Percentiles rank a stretch among this genome's conserved stretches.
Evolutionary conservation across 2,329 filamentous ascomycete species (phyloP).

Genomic region (Apiospora rasikravindrae): DNA sequence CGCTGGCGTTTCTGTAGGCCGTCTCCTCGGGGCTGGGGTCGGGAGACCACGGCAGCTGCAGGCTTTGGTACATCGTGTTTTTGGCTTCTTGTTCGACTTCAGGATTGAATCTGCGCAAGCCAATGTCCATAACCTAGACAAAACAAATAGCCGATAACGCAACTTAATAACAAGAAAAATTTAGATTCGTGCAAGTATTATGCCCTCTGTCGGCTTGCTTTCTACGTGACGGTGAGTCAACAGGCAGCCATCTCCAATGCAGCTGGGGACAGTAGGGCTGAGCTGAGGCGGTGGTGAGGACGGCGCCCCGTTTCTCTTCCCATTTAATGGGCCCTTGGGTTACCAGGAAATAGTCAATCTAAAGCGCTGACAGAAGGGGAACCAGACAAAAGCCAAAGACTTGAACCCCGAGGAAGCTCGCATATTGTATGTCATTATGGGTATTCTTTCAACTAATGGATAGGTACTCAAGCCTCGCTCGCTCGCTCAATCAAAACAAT

Average conservation of each 20-base stretch:
- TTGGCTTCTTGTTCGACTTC: not conserved
- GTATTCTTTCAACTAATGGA: not conserved
- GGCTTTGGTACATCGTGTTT: not conserved
- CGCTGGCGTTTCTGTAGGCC: not conserved
- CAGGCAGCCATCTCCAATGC: not conserved
- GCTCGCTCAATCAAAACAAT: not conserved
- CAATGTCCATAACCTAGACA: not conserved
- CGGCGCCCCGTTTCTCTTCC: not conserved
- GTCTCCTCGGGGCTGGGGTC: slow-evolving; percentile 3
- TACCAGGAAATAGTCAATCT: too few species aligned
- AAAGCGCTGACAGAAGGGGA: not conserved
- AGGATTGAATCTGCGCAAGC: not conserved
- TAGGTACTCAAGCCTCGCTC: not conserved
- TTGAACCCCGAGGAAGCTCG: not conserved
- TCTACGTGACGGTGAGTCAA: not conserved
- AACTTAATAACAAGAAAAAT: not conserved
- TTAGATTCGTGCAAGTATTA: not conserved
- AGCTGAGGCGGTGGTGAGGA: not conserved
- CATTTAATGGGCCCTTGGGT: not conserved
- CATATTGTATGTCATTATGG: not conserved
- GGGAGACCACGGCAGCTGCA: slow-evolving; percentile 1
- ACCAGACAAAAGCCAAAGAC: not conserved
- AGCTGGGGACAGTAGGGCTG: slow-evolving; percentile 1
- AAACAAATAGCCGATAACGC: not conserved
- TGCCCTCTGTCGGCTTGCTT: not conserved